phyloP scores from a whole-genome alignment of 306 rosid species.

The Coriaria nepalensis region DNA sequence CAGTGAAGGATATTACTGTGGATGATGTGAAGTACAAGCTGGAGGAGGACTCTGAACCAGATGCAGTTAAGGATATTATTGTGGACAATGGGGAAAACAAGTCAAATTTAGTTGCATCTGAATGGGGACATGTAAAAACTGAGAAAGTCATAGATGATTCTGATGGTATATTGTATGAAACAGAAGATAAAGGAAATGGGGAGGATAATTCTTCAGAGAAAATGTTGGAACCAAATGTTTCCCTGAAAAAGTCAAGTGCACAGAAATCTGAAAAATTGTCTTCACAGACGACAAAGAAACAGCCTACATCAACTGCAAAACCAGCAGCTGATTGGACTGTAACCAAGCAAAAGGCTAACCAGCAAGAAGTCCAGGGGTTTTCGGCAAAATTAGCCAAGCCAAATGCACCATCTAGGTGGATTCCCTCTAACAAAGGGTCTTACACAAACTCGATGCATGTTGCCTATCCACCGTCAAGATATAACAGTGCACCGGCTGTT shows the following conservation, averaged over 20 bases:
- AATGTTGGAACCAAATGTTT: slow-evolving; percentile 36
- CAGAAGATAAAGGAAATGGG: slow-evolving; percentile 32
- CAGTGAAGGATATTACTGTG: slow-evolving; percentile 77
- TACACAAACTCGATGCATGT: slow-evolving; percentile 67
- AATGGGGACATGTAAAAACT: slow-evolving; percentile 28
- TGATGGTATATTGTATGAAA: slow-evolving; percentile 22
- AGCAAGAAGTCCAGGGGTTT: slow-evolving; percentile 47
- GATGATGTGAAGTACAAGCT: slow-evolving; percentile 70
- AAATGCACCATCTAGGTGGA: slow-evolving; percentile 61
- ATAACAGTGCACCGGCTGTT: slow-evolving; percentile 56
- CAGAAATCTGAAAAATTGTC: slow-evolving; percentile 47
- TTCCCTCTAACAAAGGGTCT: slow-evolving; percentile 71
- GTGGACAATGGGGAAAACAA: slow-evolving; percentile 71
- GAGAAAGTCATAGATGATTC: slow-evolving; percentile 43
- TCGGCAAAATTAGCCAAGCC: slow-evolving; percentile 61
- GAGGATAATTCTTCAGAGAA: slow-evolving; percentile 29
- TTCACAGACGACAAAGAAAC: slow-evolving; percentile 39
- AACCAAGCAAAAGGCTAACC: slow-evolving; percentile 49
- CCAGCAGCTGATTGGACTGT: slow-evolving; percentile 25
- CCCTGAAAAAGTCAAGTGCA: slow-evolving; percentile 22
- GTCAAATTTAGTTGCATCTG: slow-evolving; percentile 26
- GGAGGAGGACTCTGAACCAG: slow-evolving; percentile 38
- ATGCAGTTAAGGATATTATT: slow-evolving; percentile 74
- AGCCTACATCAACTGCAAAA: slow-evolving; percentile 34
- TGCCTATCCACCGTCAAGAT: slow-evolving; percentile 64